Percentiles rank a stretch among this genome's conserved stretches.
These are phyloP conservation scores for Sisymbrium altissimum DNA, from an alignment of 345 rosid species.

Conservation along the genomic window DNA sequence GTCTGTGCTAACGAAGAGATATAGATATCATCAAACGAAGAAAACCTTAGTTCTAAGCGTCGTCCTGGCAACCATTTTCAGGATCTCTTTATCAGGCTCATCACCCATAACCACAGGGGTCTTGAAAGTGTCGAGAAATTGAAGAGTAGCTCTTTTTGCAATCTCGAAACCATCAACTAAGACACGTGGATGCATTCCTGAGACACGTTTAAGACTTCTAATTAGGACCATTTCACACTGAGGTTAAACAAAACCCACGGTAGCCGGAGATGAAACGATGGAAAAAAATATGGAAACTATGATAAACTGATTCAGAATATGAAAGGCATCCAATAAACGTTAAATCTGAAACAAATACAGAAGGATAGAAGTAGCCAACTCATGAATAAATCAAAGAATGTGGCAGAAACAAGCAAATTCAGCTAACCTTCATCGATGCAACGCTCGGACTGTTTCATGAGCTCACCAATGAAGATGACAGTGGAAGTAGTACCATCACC, in stretches of 20 bases:
- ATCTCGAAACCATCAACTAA: conserved; percentile 97
- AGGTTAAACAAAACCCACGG: background rate
- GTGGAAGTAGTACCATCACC: conserved; percentile 99
- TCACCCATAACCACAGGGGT: conserved; percentile 92
- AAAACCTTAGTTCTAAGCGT: conserved; percentile 88
- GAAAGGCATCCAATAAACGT: background rate
- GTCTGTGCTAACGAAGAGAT: background rate
- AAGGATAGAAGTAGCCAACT: background rate
- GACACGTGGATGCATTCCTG: conserved; percentile 99
- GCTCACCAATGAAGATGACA: conserved; percentile 93
- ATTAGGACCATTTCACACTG: background rate
- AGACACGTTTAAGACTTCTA: background rate
- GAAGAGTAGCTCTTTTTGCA: conserved; percentile 92
- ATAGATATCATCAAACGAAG: background rate
- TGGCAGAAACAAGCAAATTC: background rate
- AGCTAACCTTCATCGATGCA: conserved; percentile 84
- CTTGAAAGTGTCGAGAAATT: conserved; percentile 88
- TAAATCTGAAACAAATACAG: background rate
- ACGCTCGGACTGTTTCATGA: conserved; percentile 97
- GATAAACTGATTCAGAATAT: background rate
- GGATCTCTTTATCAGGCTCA: conserved; percentile 93
- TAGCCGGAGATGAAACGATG: background rate
- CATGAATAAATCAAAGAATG: background rate
- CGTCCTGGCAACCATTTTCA: conserved; percentile 97
- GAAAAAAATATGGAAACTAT: background rate